A percentile compares a stretch with the other conserved stretches of the same genome.
phyloP scores from a whole-genome alignment of 768 basidiomycete species.

The Sistotremastrum suecicum region DNA sequence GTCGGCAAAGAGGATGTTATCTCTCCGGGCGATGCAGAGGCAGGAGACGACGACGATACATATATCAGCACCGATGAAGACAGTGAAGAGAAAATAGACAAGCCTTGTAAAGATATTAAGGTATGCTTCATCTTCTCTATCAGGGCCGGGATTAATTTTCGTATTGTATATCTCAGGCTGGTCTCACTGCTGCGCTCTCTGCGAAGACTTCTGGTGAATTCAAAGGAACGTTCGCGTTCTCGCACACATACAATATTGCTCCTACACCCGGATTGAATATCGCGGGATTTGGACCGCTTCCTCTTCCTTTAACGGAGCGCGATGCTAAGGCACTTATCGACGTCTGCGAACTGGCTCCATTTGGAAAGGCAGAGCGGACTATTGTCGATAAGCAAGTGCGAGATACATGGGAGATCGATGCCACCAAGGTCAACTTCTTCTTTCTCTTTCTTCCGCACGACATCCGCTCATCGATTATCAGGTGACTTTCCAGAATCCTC shows the following conservation, averaged over 20 bases:
- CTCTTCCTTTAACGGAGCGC: conserved; percentile 25
- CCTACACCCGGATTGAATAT: conserved; percentile 29
- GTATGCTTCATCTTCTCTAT: no score
- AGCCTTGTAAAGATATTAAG: no score
- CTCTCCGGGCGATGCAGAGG: no score
- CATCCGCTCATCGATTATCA: neutral
- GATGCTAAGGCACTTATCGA: conserved; percentile 26
- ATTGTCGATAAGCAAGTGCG: conserved; percentile 29
- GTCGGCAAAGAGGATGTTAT: no score
- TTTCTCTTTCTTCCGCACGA: neutral
- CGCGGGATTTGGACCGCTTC: conserved; percentile 25
- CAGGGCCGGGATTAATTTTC: no score
- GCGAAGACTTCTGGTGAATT: conserved; percentile 8
- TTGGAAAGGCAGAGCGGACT: conserved; percentile 29
- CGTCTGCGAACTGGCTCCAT: conserved; percentile 25
- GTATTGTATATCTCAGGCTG: no score
- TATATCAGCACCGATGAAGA: no score
- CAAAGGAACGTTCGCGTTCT: conserved; percentile 21
- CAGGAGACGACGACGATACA: no score
- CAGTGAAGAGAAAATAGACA: no score
- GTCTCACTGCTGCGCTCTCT: no score
- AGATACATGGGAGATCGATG: conserved; percentile 39
- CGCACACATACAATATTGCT: conserved; percentile 13
- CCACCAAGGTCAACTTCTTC: conserved; percentile 8
- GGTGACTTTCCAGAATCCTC: conserved; percentile 27